A percentile compares a stretch with the other conserved stretches of the same genome.
Conservation (phyloP, 1,284 basidiomycete genomes). For the Tranzscheliella williamsii region DNA sequence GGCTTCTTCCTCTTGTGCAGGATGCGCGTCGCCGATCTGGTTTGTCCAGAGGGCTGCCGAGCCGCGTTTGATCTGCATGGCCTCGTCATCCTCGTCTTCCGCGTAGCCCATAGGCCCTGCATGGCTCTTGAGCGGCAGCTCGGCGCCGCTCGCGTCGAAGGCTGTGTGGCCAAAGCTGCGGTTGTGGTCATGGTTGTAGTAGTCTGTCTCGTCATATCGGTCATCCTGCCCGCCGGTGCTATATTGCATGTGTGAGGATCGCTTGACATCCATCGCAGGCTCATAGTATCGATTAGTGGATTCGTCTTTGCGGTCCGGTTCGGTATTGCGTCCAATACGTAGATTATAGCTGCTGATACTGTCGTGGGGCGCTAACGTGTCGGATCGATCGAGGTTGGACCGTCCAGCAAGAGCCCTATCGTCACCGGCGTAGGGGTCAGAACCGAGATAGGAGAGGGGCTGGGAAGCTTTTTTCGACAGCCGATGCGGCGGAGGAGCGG, state of each 20-base stretch:
- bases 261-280: background rate
- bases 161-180: slow-evolving; percentile 8
- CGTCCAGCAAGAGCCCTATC: slow-evolving; percentile 12
- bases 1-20: slow-evolving; percentile 17
- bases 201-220: slow-evolving; percentile 8
- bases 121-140: slow-evolving; percentile 40
- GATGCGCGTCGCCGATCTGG: slow-evolving; percentile 11
- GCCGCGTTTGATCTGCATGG: slow-evolving; percentile 38
- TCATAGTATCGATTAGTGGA: background rate
- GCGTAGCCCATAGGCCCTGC: slow-evolving; percentile 51
- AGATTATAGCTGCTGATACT: slow-evolving; percentile 47
- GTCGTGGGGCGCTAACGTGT: slow-evolving; percentile 42
- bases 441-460: slow-evolving; percentile 11
- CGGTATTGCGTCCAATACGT: slow-evolving; percentile 16
- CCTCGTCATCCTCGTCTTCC: slow-evolving; percentile 55
- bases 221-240: background rate
- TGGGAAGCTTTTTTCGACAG: slow-evolving; percentile 1
- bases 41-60: slow-evolving; percentile 22
- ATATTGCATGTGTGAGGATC: background rate
- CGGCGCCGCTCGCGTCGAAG: slow-evolving; percentile 29
- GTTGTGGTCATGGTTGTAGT: slow-evolving; percentile 5
- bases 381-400: slow-evolving; percentile 17
- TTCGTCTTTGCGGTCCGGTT: slow-evolving; percentile 6
- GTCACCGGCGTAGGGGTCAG: slow-evolving; percentile 24
- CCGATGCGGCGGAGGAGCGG: slow-evolving; percentile 8